These are phyloP conservation scores for Sinapis alba DNA, from an alignment of 441 rosid genomes.

Conservation along the genomic window DNA sequence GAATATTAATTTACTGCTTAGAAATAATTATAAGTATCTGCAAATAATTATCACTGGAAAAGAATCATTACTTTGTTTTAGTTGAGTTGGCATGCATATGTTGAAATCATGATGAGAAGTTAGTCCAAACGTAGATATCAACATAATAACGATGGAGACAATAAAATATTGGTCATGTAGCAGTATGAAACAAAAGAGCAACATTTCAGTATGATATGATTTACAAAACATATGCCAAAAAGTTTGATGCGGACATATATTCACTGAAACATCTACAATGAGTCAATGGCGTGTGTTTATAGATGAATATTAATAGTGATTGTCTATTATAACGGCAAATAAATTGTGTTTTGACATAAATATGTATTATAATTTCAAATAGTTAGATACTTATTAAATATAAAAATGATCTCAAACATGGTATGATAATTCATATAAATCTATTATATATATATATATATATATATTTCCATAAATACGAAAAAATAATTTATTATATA, in stretches of 20 bases:
- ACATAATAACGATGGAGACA: conserved; percentile 18
- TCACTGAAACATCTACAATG: background rate
- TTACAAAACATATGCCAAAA: background rate
- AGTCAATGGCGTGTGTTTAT: background rate
- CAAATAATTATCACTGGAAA: background rate
- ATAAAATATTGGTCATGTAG: background rate
- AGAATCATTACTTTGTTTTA: background rate
- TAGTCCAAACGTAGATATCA: conserved; percentile 27
- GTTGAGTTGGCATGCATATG: conserved; percentile 16
- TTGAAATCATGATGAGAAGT: conserved; percentile 7
- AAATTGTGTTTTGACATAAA: background rate
- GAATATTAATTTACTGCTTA: no score
- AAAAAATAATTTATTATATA: no score
- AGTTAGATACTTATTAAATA: background rate
- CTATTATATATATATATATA: no score
- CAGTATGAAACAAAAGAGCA: background rate
- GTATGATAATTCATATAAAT: no score
- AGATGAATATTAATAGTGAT: background rate
- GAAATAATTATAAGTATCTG: no score
- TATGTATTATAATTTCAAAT: background rate
- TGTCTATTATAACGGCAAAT: background rate
- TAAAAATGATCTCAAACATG: background rate
- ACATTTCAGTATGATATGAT: background rate
- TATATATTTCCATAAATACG: no score
- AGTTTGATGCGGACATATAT: conserved; percentile 3